A percentile compares a stretch with the other conserved stretches of the same genome.
These are phyloP conservation scores for Middelhovenomyces tepae DNA, from an alignment of 805 yeast species.

Conservation along the genomic window DNA sequence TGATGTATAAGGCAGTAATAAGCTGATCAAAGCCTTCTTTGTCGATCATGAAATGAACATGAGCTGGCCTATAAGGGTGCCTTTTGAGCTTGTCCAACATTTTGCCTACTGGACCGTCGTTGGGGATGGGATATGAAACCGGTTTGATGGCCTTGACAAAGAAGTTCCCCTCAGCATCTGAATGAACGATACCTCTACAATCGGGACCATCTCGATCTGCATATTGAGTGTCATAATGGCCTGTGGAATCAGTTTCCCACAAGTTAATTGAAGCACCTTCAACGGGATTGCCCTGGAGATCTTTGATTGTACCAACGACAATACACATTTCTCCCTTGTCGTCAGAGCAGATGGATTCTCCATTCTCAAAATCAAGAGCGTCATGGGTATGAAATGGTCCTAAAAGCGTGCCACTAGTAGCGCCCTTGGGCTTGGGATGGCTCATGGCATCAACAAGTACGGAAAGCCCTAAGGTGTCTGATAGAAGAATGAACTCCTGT, in stretches of 20 bases:
- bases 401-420: slow-evolving; percentile 28
- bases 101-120: slow-evolving; percentile 34
- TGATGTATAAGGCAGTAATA: slow-evolving; percentile 29
- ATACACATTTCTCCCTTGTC: slow-evolving; percentile 28
- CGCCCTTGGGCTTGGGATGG: slow-evolving; percentile 15
- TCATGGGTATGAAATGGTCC: slow-evolving; percentile 31
- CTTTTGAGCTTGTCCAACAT: slow-evolving; percentile 27
- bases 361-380: slow-evolving; percentile 25
- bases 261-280: slow-evolving; percentile 27
- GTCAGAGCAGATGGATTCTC: slow-evolving; percentile 28
- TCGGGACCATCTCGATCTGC: slow-evolving; percentile 30
- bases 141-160: slow-evolving; percentile 27
- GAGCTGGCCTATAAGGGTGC: slow-evolving; percentile 33
- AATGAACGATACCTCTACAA: slow-evolving; percentile 27
- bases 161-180: slow-evolving; percentile 24
- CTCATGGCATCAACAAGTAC: slow-evolving; percentile 28
- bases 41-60: slow-evolving; percentile 26
- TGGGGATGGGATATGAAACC: slow-evolving; percentile 32
- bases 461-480: slow-evolving; percentile 30
- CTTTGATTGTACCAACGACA: slow-evolving; percentile 24
- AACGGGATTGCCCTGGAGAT: slow-evolving; percentile 25
- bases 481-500: slow-evolving; percentile 29
- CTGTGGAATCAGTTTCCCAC: slow-evolving; percentile 33
- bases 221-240: slow-evolving; percentile 30
- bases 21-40: slow-evolving; percentile 25